phyloP scores from a whole-genome alignment of 2,329 filamentous ascomycete genomes.

The Ceratocystis lukuohia region DNA sequence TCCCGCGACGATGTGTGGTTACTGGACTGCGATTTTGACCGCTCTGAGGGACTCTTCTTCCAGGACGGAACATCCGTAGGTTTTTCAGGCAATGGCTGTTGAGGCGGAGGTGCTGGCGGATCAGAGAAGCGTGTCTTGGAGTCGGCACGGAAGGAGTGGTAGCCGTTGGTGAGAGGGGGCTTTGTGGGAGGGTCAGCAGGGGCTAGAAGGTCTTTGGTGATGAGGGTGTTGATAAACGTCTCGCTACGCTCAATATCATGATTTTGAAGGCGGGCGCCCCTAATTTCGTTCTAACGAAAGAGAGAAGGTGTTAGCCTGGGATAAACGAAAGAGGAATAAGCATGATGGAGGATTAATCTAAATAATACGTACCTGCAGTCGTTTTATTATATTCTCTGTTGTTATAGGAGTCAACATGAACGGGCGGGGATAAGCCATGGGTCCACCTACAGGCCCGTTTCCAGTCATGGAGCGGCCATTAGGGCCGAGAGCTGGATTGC shows the following conservation, averaged over 20 bases:
- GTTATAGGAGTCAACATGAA: constrained; percentile 82
- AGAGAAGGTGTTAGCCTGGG: constrained; percentile 19
- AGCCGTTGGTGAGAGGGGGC: constrained; percentile 33
- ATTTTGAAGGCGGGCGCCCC: constrained; percentile 73
- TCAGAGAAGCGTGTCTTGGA: constrained; percentile 78
- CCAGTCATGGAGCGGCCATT: constrained; percentile 46
- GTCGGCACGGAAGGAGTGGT: constrained; percentile 51
- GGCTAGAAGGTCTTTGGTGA: constrained; percentile 57
- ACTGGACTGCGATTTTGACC: constrained; percentile 43
- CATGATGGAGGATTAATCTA: no score
- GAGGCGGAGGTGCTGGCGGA: constrained; percentile 82
- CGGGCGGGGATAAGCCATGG: constrained; percentile 58
- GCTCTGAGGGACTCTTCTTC: constrained; percentile 63
- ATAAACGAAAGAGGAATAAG: background rate
- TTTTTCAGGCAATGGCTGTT: constrained; percentile 86
- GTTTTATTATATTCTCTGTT: constrained; percentile 88
- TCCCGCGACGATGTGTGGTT: constrained; percentile 28
- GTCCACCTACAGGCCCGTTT: constrained; percentile 37
- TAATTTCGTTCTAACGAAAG: constrained; percentile 62
- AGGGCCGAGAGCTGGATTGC: constrained; percentile 48
- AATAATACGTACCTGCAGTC: constrained; percentile 52
- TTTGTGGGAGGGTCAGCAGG: constrained; percentile 38
- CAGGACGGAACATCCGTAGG: constrained; percentile 60
- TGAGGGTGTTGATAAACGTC: constrained; percentile 63
- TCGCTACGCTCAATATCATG: constrained; percentile 73